Conservation (phyloP, 768 basidiomycete species). For the Boletus tomentosulus region DNA sequence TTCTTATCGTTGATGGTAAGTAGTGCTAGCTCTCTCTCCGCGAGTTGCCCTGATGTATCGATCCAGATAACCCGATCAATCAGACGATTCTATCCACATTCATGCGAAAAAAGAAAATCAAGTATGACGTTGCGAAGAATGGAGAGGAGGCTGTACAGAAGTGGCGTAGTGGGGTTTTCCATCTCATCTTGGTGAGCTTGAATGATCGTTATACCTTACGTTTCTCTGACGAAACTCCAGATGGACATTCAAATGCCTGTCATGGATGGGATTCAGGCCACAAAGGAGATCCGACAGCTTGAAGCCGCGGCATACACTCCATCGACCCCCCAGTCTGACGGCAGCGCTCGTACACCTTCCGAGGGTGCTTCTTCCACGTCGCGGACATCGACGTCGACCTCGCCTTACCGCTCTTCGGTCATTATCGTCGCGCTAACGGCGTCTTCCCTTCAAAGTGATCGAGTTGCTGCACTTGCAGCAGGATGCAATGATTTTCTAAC, state of each 20-base stretch:
- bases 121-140: conserved; percentile 90
- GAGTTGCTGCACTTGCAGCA: conserved; percentile 94
- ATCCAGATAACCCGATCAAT: conserved; percentile 94
- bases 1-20: conserved; percentile 95
- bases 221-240: conserved; percentile 39
- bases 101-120: conserved; percentile 94
- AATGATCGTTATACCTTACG: not conserved
- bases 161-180: conserved; percentile 90
- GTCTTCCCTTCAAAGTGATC: conserved; percentile 90
- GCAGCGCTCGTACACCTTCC: conserved; percentile 45
- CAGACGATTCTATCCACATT: conserved; percentile 97
- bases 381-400: conserved; percentile 38
- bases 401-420: conserved; percentile 86
- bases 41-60: conserved; percentile 11
- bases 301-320: conserved; percentile 74
- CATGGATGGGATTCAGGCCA: conserved; percentile 97
- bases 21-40: conserved; percentile 7
- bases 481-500: conserved; percentile 99
- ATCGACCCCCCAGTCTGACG: conserved; percentile 60
- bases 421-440: conserved; percentile 99
- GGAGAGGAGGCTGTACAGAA: conserved; percentile 95
- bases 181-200: conserved; percentile 82
- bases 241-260: conserved; percentile 99
- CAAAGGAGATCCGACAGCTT: conserved; percentile 87
- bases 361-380: conserved; percentile 47